These are phyloP conservation scores for Agaricus bisporus DNA, from an alignment of 768 basidiomycete species.

Conservation along the genomic window DNA sequence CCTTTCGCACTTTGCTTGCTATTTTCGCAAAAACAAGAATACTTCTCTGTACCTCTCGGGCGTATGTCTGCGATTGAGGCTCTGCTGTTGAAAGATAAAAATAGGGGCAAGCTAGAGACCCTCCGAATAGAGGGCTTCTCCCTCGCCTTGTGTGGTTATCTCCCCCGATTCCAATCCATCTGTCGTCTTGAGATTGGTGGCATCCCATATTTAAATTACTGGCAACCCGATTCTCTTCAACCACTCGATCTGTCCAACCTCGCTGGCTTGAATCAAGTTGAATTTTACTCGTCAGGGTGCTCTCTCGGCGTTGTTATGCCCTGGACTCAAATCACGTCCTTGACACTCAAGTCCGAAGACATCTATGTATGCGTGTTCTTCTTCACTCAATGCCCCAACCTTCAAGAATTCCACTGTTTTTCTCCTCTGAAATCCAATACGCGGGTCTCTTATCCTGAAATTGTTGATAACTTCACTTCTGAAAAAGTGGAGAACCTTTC, in stretches of 20 bases:
- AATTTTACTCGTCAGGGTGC: neutral
- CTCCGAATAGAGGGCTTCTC: neutral
- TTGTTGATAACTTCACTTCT: neutral
- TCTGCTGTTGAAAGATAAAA: neutral
- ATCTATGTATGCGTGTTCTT: neutral
- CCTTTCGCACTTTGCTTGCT: neutral
- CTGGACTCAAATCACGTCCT: constrained; percentile 1
- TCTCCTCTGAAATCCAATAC: neutral
- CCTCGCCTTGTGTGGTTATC: neutral
- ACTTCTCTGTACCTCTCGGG: neutral
- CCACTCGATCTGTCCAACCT: neutral
- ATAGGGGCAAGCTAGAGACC: neutral
- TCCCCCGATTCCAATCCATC: neutral
- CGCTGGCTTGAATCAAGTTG: neutral
- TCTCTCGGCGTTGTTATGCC: neutral
- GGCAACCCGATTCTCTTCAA: neutral
- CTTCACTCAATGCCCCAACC: neutral
- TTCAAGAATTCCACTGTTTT: neutral
- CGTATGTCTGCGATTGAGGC: neutral
- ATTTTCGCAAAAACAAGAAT: neutral
- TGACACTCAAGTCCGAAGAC: neutral
- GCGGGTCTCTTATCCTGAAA: neutral
- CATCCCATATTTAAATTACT: neutral
- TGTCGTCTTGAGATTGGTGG: neutral
- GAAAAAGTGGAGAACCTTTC: neutral